Base-by-base conservation (phyloP, 2,329 filamentous ascomycete species). In the Sporothrix pallida region DNA sequence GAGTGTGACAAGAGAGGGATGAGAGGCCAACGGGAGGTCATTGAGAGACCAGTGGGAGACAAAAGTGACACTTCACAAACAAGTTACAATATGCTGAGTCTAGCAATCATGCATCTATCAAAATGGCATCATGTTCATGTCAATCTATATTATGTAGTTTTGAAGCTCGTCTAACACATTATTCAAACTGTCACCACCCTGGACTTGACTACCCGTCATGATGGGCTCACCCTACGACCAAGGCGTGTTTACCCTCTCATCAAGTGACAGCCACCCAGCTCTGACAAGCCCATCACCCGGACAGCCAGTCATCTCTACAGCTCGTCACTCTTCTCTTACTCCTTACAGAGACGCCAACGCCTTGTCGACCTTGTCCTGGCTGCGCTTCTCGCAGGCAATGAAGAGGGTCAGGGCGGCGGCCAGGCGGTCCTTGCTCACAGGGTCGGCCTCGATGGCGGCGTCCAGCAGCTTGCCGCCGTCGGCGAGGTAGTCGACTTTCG, bases 401-500 rank as follows among this genome's bases (percentile, higher is more conserved):
- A 86, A 86, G n/a, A 85, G 77, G 26, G 80, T 79, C 44, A 86
- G 76, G 10, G 83, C 83, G 72, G 81, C 80, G 15, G 78, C 78
- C 20, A 86, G 77, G 4, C 84, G 79, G n/a, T 79, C 79, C 52
- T 78, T 79, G 0, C 81, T 80, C 37, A 82, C 77, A 0, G 81
- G 76, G 63, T 86, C 84, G 12, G 78, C 79, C 46, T 79, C 79
- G 70, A 85, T 84, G 5, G 84, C 83, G 71, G 81, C 81, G 12
- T 84, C 80, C 26, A 87, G 79, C 73, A 79, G 81, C 44, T 76
- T 81, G 4, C 85, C 85, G 7, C 81, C 80, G 69, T 86, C 80
- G 5, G 82, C 82, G 15, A 87, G 82, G 74, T 86, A 87, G 75
- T 87, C 84, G 1, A 84, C 78, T 23, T 83, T 80, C 1, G 81